These are phyloP conservation scores for Hanseniaspora occidentalis DNA, from an alignment of 805 yeast species.

Conservation along the genomic window DNA sequence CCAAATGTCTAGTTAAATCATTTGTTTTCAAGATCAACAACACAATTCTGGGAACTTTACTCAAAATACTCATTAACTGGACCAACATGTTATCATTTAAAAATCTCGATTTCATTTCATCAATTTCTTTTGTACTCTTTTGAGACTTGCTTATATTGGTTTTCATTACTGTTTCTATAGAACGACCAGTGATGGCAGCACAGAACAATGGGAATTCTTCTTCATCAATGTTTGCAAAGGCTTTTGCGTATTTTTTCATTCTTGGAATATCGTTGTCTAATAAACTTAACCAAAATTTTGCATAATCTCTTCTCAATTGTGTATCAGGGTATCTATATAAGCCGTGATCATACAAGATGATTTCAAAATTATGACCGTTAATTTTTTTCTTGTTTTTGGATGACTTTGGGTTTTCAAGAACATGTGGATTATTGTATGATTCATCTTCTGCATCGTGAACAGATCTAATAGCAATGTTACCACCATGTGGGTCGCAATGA, in stretches of 20 bases:
- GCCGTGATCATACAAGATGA: conserved; percentile 89
- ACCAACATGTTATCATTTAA: conserved; percentile 38
- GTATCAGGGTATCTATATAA: conserved; percentile 75
- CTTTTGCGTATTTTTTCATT: conserved; percentile 65
- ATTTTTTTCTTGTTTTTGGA: not conserved
- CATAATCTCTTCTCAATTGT: conserved; percentile 66
- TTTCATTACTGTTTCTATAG: conserved; percentile 59
- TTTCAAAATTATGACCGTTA: conserved; percentile 64
- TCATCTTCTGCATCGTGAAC: conserved; percentile 16
- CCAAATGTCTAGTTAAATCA: conserved; percentile 81
- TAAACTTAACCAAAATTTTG: conserved; percentile 86
- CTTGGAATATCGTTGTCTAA: conserved; percentile 52
- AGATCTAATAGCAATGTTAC: conserved; percentile 75
- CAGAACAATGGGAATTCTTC: conserved; percentile 76
- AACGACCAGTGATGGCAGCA: conserved; percentile 92
- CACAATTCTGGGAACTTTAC: conserved; percentile 75
- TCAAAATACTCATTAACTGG: conserved; percentile 66
- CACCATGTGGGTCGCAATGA: conserved; percentile 98
- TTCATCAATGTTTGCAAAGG: conserved; percentile 66
- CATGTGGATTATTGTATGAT: conserved; percentile 18
- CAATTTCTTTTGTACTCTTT: conserved; percentile 52
- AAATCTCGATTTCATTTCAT: conserved; percentile 51
- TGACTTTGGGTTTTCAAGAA: not conserved
- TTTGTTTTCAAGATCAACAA: conserved; percentile 83
- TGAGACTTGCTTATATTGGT: conserved; percentile 40